These are phyloP conservation scores for Yamadazyma scolyti DNA, from an alignment of 805 yeast species.

Conservation along the genomic window DNA sequence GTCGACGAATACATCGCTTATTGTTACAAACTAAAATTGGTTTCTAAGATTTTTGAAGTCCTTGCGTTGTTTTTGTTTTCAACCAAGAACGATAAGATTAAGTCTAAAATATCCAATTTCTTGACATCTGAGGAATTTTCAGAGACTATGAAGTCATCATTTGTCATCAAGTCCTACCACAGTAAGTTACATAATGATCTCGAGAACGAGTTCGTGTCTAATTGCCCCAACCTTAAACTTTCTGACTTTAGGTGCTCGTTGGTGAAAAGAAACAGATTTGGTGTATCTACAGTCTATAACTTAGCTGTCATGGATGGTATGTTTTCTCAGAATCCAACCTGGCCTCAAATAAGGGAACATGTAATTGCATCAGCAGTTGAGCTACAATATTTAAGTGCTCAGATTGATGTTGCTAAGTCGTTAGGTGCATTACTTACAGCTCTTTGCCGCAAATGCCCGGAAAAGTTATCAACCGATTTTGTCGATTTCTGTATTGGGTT, in stretches of 20 bases:
- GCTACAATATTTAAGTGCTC: slow-evolving; percentile 61
- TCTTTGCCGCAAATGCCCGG: slow-evolving; percentile 45
- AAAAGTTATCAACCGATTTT: slow-evolving; percentile 21
- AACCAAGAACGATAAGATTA: slow-evolving; percentile 41
- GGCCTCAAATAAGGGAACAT: slow-evolving; percentile 43
- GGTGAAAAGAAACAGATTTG: slow-evolving; percentile 46
- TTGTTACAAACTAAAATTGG: slow-evolving; percentile 54
- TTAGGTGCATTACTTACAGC: slow-evolving; percentile 77
- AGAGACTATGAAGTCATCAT: slow-evolving; percentile 23
- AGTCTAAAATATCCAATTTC: slow-evolving; percentile 38
- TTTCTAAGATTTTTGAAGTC: slow-evolving; percentile 71
- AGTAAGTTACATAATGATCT: slow-evolving; percentile 44
- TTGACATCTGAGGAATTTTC: slow-evolving; percentile 37
- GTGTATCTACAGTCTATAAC: slow-evolving; percentile 53
- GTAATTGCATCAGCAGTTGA: slow-evolving; percentile 59
- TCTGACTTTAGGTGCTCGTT: slow-evolving; percentile 50
- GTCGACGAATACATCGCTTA: slow-evolving; percentile 12
- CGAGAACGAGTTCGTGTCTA: slow-evolving; percentile 40
- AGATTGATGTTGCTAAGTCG: slow-evolving; percentile 65
- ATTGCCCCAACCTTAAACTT: slow-evolving; percentile 47
- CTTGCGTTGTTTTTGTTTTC: slow-evolving; percentile 69
- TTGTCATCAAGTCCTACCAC: slow-evolving; percentile 45
- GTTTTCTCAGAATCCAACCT: slow-evolving; percentile 40
- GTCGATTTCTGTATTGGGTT: slow-evolving; percentile 41
- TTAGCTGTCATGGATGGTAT: slow-evolving; percentile 59